phyloP scores from a whole-genome alignment of 2,329 filamentous ascomycete species.

The Trichophyton verrucosum region DNA sequence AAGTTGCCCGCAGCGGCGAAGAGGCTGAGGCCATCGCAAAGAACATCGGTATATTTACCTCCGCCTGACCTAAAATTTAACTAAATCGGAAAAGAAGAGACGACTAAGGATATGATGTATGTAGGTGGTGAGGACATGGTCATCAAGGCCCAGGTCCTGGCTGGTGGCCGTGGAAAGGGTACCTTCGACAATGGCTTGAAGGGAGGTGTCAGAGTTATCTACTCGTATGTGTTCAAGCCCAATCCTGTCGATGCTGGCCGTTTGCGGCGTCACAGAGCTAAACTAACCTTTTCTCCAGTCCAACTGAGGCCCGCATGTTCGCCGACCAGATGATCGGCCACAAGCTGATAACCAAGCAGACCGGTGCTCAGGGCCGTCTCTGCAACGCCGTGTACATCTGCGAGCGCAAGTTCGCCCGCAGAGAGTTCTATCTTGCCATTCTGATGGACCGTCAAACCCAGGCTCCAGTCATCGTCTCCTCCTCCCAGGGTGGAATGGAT shows the following conservation, averaged over 20 bases:
- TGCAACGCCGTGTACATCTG: conserved; percentile 98
- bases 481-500: conserved; percentile 97
- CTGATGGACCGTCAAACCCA: conserved; percentile 94
- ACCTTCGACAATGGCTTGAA: conserved; percentile 97
- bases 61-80: not conserved
- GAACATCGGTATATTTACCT: conserved; percentile 54
- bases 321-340: conserved; percentile 99
- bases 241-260: not conserved
- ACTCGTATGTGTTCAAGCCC: conserved; percentile 51
- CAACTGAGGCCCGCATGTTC: conserved; percentile 91
- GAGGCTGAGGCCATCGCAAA: conserved; percentile 90
- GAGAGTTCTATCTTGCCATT: conserved; percentile 97
- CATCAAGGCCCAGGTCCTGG: conserved; percentile 98
- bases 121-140: conserved; percentile 81
- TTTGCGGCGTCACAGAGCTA: conserved; percentile 3
- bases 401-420: conserved; percentile 97
- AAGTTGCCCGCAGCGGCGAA: conserved; percentile 66
- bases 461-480: conserved; percentile 89
- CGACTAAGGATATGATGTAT: conserved; percentile 15
- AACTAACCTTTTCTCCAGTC: conserved; percentile 33
- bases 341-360: conserved; percentile 99
- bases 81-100: not conserved
- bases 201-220: conserved; percentile 96
- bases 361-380: conserved; percentile 78
- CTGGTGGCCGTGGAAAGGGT: conserved; percentile 94